Conservation (phyloP, 1,139 yeast genomes). For the Blastobotrys apis region DNA sequence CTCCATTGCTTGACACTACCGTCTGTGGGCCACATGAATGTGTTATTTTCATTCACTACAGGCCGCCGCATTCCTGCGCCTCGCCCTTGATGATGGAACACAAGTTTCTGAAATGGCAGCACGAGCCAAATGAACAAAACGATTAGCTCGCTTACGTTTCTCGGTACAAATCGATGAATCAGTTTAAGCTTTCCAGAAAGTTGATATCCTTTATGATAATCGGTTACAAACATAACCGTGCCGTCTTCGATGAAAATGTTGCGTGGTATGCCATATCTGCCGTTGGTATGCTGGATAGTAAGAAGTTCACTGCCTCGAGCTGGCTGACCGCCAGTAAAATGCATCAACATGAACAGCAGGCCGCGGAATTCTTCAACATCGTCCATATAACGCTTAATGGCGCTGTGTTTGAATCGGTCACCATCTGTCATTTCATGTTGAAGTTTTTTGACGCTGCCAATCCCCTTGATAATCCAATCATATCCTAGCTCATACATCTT, state of each 20-base stretch:
- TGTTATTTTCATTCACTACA: neutral
- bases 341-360: neutral
- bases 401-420: neutral
- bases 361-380: neutral
- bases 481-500: neutral
- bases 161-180: constrained; percentile 4
- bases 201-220: constrained; percentile 1
- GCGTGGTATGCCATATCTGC: neutral
- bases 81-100: neutral
- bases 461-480: neutral
- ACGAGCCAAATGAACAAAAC: constrained; percentile 2
- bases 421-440: too few relatives aligned
- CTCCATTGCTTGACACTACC: neutral
- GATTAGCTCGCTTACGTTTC: neutral
- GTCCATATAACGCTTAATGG: neutral
- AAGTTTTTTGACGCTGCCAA: too few relatives aligned
- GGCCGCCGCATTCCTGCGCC: too few relatives aligned
- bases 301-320: neutral
- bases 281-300: neutral
- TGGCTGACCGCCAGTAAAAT: neutral
- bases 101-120: neutral
- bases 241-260: constrained; percentile 3
- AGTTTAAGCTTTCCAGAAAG: neutral
- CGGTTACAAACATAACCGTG: neutral
- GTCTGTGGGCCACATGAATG: constrained; percentile 1